A percentile compares a stretch with the other conserved stretches of the same genome.
phyloP scores from a whole-genome alignment of 2,329 filamentous ascomycete species.

The Fusarium aywerte region DNA sequence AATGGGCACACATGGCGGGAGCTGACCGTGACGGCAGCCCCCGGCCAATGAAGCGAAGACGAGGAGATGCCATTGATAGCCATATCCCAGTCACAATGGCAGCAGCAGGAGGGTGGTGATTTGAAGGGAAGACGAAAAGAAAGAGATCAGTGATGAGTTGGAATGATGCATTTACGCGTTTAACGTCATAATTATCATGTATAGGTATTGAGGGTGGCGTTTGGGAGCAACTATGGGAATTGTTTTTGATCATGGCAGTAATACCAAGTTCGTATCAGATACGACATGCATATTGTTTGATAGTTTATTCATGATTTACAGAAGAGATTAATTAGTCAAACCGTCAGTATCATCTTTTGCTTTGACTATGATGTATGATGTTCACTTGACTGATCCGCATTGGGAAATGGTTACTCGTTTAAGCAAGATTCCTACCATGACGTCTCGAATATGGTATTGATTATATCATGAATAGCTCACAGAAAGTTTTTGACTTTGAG shows the following conservation, averaged over 20 bases:
- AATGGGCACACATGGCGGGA: slow-evolving; percentile 50
- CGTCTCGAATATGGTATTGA: slow-evolving; percentile 5
- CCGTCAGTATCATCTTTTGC: neutral
- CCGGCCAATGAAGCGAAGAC: slow-evolving; percentile 52
- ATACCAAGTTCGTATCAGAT: slow-evolving; percentile 34
- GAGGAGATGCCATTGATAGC: slow-evolving; percentile 48
- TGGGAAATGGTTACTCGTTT: neutral
- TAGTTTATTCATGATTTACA: slow-evolving; percentile 12
- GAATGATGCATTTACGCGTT: slow-evolving; percentile 34
- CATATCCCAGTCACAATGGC: slow-evolving; percentile 49
- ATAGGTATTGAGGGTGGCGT: neutral
- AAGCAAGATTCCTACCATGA: neutral
- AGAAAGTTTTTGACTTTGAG: neutral
- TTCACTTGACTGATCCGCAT: neutral
- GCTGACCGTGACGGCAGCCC: slow-evolving; percentile 52
- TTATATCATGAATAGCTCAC: neutral
- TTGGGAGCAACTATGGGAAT: slow-evolving; percentile 22
- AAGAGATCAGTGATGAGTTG: slow-evolving; percentile 12
- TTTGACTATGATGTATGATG: neutral
- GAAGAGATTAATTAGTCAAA: slow-evolving; percentile 9
- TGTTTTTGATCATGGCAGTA: slow-evolving; percentile 20
- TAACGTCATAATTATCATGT: slow-evolving; percentile 34
- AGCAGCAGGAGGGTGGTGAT: slow-evolving; percentile 48
- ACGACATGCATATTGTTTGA: slow-evolving; percentile 24
- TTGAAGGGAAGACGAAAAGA: neutral